Evolutionary conservation across 1,139 yeast species (phyloP).

Genomic region (Kurtzmaniella quercitrusa): DNA sequence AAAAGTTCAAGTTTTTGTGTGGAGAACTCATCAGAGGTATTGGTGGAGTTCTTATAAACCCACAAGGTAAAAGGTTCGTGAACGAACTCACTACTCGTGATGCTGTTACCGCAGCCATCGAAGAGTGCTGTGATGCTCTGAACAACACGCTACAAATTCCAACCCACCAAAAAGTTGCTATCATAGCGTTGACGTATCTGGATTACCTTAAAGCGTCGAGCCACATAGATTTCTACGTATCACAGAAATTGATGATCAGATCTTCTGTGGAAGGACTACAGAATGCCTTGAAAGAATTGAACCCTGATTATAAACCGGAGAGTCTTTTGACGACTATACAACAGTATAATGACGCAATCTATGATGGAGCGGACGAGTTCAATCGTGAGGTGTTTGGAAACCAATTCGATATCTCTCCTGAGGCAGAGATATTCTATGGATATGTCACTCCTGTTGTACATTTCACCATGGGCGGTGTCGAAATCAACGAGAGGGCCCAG

Average conservation of each 20-base stretch:
- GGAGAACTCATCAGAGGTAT: slow-evolving; percentile 36
- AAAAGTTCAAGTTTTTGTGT: slow-evolving; percentile 30
- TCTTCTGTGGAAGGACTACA: slow-evolving; percentile 21
- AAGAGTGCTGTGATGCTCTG: slow-evolving; percentile 17
- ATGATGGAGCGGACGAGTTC: slow-evolving; percentile 3
- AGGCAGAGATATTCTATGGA: slow-evolving; percentile 22
- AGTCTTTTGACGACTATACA: slow-evolving; percentile 12
- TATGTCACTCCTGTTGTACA: slow-evolving; percentile 36
- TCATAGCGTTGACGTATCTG: slow-evolving; percentile 21
- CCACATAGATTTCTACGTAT: slow-evolving; percentile 29
- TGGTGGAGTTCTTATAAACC: slow-evolving; percentile 34
- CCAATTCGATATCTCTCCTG: slow-evolving; percentile 8
- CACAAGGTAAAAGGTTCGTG: slow-evolving; percentile 28
- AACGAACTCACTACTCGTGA: slow-evolving; percentile 35
- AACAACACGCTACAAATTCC: slow-evolving; percentile 9
- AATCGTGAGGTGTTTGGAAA: slow-evolving; percentile 19
- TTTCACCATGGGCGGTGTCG: slow-evolving; percentile 39
- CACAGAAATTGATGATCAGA: slow-evolving; percentile 22
- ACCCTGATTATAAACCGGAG: slow-evolving; percentile 11
- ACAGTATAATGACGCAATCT: slow-evolving; percentile 11
- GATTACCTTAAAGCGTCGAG: slow-evolving; percentile 24
- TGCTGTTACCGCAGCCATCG: slow-evolving; percentile 24
- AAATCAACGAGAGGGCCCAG: slow-evolving; percentile 23
- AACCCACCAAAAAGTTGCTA: slow-evolving; percentile 16
- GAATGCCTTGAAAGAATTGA: slow-evolving; percentile 12